Base-by-base conservation (phyloP, 2,329 filamentous ascomycete genomes). In the Aspergillus pseudonomiae region DNA sequence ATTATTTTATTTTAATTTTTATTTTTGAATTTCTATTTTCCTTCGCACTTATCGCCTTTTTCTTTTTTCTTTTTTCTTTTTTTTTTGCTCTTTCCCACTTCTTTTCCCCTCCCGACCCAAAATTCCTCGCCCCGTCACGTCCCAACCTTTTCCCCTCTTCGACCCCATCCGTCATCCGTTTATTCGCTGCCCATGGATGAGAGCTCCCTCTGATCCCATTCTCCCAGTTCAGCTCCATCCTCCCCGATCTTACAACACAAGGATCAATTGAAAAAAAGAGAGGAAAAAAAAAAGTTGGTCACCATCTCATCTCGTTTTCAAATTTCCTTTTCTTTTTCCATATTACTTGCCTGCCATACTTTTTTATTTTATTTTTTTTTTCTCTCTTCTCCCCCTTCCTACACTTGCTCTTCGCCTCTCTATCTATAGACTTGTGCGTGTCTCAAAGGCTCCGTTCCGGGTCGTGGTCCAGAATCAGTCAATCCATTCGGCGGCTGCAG, bases 71-170 rank as follows among this genome's bases (percentile, higher is more conserved):
- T n/a, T 48, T 46, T 32, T 54, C 36, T 32, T 43, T 14, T 11
- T 24, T 24, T 24, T 24, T 24, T 24, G 21, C 21, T 24, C 21
- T 30, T 34, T 53, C 16, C 24, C 32, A 24, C 28, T 26, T 21
- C 43, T 39, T 26, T 26, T 32, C 58, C 67, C 63, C 61, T 64
- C 62, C 61, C 61, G 58, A 67, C 66, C 72, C 70, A 71, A 71
- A 73, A 52, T 32, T 52, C 59, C 50, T 60, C 59, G 43, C 48
- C 48, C 48, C 28, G 26, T 52, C 48, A 52, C 28, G 48, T 60
- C 52, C 54, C 57, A 55, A 56, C 60, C 59, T 63, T 59, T 52
- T 32, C 52, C 63, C 64, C 63, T 59, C 60, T 57, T 61, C 60
- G 61, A 61, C 62, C 62, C 36, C 53, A 59, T 65, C 59, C 63